phyloP scores from a whole-genome alignment of 2,329 filamentous ascomycete genomes.

The Aspergillus pseudonomiae region DNA sequence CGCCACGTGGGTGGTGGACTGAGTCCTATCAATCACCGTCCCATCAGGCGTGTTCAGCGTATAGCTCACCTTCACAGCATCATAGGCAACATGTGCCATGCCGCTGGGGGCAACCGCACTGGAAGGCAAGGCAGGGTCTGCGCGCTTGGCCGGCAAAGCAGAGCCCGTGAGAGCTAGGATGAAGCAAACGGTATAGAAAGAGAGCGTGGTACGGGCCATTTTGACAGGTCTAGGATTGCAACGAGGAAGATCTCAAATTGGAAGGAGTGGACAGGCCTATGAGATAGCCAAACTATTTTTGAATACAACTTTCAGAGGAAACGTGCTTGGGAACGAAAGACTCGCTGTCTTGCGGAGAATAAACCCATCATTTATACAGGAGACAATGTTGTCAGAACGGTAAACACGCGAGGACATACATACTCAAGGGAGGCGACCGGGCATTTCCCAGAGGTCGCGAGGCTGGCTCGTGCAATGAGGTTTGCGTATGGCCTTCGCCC shows the following conservation, averaged over 20 bases:
- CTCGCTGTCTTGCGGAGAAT: not conserved
- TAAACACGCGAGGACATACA: not conserved
- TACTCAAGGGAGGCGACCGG: not conserved
- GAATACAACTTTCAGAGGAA: not conserved
- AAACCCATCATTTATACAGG: not conserved
- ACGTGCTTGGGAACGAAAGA: not conserved
- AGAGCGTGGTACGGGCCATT: slow-evolving; percentile 38
- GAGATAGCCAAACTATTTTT: not conserved
- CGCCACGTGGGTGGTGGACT: slow-evolving; percentile 25
- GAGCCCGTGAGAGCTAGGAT: slow-evolving; percentile 33
- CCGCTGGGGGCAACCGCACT: not conserved
- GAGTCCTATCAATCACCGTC: not conserved
- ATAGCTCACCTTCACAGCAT: slow-evolving; percentile 22
- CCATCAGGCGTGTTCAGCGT: not conserved
- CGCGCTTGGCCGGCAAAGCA: slow-evolving; percentile 31
- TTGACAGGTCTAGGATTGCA: slow-evolving; percentile 7
- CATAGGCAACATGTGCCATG: slow-evolving; percentile 6
- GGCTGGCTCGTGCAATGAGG: not conserved
- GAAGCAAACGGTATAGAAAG: slow-evolving; percentile 32
- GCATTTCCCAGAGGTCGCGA: not conserved
- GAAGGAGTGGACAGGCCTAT: slow-evolving; percentile 19
- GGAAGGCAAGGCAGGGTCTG: not conserved
- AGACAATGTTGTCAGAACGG: not conserved
- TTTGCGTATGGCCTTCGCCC: not conserved
- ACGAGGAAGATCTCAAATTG: slow-evolving; percentile 6